Percentiles rank a stretch among this genome's conserved stretches.
These are phyloP conservation scores for Wallacemonas rigidus DNA, from an alignment of 208 protist genomes.

Conservation along the genomic window DNA sequence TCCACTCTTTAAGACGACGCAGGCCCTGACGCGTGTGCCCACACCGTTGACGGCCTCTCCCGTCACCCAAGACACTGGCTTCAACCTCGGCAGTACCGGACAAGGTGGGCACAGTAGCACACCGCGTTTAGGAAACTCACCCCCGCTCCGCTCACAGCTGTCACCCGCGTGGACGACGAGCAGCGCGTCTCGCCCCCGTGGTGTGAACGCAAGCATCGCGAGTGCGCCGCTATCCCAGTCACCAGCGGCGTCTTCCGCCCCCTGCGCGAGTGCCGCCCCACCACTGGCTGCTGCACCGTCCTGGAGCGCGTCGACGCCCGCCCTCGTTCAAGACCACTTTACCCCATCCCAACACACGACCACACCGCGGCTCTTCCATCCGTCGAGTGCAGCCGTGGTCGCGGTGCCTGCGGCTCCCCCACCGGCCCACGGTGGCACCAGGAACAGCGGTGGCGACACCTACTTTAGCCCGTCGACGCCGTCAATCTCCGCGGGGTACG, in stretches of 20 bases:
- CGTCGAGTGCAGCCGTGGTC: background rate
- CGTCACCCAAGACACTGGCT: constrained; percentile 7
- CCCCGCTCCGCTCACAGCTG: background rate
- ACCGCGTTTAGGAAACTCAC: constrained; percentile 6
- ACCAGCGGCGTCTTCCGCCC: background rate
- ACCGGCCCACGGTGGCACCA: background rate
- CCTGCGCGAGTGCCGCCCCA: background rate
- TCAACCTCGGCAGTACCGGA: background rate
- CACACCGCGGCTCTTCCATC: constrained; percentile 12
- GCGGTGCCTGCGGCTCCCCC: background rate
- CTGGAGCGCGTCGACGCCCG: constrained; percentile 1
- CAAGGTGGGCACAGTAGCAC: background rate
- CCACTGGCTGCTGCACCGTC: background rate
- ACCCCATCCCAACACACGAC: background rate
- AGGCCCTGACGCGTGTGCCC: constrained; percentile 27
- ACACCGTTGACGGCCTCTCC: constrained; percentile 40
- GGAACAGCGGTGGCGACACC: background rate
- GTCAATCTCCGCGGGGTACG: background rate
- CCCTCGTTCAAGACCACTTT: constrained; percentile 9
- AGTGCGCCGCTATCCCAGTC: background rate
- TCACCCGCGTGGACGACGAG: constrained; percentile 11
- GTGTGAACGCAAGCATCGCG: background rate
- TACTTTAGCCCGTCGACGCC: background rate
- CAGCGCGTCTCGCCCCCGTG: background rate
- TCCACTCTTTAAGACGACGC: constrained; percentile 21